Evolutionary conservation across 23 red algal genomes (phyloP).

Genomic region (Gracilaria gracilis): DNA sequence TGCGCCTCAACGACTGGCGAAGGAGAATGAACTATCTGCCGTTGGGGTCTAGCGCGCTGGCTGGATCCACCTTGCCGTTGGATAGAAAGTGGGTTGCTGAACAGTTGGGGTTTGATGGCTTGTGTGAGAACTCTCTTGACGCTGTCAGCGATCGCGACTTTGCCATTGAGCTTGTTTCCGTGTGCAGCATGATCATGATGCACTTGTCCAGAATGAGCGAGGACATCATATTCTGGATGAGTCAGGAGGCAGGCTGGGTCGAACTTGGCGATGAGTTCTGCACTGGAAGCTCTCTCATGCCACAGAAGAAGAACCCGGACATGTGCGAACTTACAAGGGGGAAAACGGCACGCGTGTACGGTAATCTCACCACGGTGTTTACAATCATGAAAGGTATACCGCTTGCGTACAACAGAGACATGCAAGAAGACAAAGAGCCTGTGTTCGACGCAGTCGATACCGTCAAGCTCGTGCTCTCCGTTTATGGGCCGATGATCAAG

Average conservation of each 20-base stretch:
- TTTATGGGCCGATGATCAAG: constrained; percentile 87
- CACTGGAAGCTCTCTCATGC: constrained; percentile 97
- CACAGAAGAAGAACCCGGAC: constrained; percentile 99
- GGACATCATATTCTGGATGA: constrained; percentile 97
- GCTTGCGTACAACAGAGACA: constrained; percentile 98
- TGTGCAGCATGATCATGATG: constrained; percentile 90
- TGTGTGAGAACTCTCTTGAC: constrained; percentile 90
- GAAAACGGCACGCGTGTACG: constrained; percentile 88
- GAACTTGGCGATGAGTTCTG: constrained; percentile 96
- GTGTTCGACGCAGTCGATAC: constrained; percentile 96
- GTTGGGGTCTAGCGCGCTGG: constrained; percentile 89
- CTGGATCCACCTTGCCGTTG: constrained; percentile 92
- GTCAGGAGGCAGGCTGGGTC: constrained; percentile 94
- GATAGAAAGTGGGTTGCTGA: constrained; percentile 85
- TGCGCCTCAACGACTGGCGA: constrained; percentile 72
- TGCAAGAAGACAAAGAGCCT: constrained; percentile 99
- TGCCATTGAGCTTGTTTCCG: constrained; percentile 88
- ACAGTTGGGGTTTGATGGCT: constrained; percentile 83
- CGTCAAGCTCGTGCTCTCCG: constrained; percentile 80
- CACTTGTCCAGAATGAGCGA: constrained; percentile 92
- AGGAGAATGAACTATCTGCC: constrained; percentile 89
- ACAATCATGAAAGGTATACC: constrained; percentile 97
- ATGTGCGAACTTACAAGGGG: constrained; percentile 96
- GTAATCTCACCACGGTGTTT: constrained; percentile 83
- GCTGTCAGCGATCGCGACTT: constrained; percentile 98